A percentile compares a stretch with the other conserved stretches of the same genome.
Conservation (phyloP, 2,329 filamentous ascomycete genomes). For the Cladophialophora immunda region DNA sequence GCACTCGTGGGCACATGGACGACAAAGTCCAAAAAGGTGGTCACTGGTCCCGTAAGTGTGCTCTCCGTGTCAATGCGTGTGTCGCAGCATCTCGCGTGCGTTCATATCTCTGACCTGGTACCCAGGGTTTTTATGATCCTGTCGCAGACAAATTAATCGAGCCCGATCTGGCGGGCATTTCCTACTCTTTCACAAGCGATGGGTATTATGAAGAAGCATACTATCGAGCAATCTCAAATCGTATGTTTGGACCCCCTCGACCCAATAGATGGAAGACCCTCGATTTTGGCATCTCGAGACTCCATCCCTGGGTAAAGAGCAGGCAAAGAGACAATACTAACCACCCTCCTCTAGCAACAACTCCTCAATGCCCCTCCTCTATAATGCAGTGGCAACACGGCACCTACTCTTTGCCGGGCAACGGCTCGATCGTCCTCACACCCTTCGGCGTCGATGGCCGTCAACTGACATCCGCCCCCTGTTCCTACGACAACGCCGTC, state of each 20-base stretch:
- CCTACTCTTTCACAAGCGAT: conserved; percentile 75
- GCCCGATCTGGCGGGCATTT: conserved; percentile 72
- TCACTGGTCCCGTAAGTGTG: conserved; percentile 71
- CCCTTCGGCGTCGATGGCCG: conserved; percentile 73
- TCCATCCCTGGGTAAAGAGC: neutral
- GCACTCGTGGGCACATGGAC: conserved; percentile 75
- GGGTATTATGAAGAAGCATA: conserved; percentile 75
- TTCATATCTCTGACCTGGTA: conserved; percentile 1
- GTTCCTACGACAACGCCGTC: conserved; percentile 60
- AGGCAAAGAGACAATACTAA: conserved; percentile 3
- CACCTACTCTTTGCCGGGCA: conserved; percentile 62
- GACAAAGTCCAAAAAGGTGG: conserved; percentile 73
- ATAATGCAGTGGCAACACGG: conserved; percentile 80
- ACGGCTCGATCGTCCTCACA: conserved; percentile 67
- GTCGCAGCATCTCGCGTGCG: neutral
- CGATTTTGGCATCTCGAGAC: neutral
- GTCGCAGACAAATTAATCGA: conserved; percentile 72
- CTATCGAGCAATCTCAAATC: conserved; percentile 74
- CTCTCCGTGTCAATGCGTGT: conserved; percentile 1
- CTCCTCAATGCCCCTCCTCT: conserved; percentile 68
- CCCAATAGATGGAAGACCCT: neutral
- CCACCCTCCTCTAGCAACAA: conserved; percentile 56
- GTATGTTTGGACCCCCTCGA: conserved; percentile 54
- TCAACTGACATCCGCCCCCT: conserved; percentile 72
- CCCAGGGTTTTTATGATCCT: conserved; percentile 74